Conservation (phyloP, 192 early-diverging fungal species). For the Gamsiella multidivaricata region DNA sequence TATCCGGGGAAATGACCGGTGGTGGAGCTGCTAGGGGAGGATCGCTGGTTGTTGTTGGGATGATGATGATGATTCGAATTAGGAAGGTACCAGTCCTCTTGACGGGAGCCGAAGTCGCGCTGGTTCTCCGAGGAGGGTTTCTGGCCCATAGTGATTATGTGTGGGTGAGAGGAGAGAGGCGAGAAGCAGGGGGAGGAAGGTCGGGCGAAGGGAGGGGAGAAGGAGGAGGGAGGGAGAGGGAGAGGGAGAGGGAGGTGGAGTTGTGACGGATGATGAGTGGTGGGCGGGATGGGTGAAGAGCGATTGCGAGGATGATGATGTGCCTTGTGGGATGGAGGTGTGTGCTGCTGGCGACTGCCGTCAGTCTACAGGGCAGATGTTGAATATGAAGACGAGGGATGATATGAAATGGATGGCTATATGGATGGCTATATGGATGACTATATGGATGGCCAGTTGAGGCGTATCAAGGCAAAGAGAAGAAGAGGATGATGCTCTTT, state of each 20-base stretch:
- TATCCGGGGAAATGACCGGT: slow-evolving; percentile 41
- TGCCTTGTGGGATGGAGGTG: too few relatives aligned
- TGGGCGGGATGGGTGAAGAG: not conserved
- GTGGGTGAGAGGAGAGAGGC: not conserved
- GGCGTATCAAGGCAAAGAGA: too few relatives aligned
- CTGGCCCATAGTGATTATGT: slow-evolving; percentile 31
- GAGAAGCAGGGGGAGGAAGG: not conserved
- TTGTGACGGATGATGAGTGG: not conserved
- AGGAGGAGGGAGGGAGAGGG: slow-evolving; percentile 1
- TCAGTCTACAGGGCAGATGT: too few relatives aligned
- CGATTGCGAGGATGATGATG: not conserved
- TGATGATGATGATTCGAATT: slow-evolving; percentile 3
- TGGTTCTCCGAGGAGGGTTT: slow-evolving; percentile 39
- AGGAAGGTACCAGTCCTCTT: slow-evolving; percentile 41
- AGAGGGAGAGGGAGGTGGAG: not conserved
- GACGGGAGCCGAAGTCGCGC: slow-evolving; percentile 25
- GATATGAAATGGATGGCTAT: too few relatives aligned
- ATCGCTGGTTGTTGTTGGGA: slow-evolving; percentile 5
- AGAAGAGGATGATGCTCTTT: too few relatives aligned
- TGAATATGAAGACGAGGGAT: too few relatives aligned
- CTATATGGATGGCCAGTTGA: too few relatives aligned
- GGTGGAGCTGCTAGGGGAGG: slow-evolving; percentile 40
- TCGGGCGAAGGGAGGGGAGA: not conserved
- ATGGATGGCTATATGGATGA: too few relatives aligned
- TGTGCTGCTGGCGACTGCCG: too few relatives aligned